These are phyloP conservation scores for Colletotrichum neosansevieriae DNA, from an alignment of 2,329 filamentous ascomycete genomes.

Conservation along the genomic window DNA sequence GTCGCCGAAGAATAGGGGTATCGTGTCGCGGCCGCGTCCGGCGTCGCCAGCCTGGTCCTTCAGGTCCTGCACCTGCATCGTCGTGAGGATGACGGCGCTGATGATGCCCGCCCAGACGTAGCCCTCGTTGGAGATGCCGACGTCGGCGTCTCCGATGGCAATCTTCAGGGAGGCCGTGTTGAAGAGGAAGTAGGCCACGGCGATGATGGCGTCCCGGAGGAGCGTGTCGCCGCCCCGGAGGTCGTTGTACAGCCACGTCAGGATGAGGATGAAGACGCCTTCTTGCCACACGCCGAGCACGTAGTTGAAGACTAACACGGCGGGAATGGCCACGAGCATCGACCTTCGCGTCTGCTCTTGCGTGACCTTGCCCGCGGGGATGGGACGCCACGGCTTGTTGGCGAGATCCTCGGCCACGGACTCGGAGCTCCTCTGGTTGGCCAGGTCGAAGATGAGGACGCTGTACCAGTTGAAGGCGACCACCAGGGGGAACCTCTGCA, in stretches of 20 bases:
- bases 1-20: conserved; percentile 47
- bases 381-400: conserved; percentile 51
- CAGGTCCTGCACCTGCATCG: conserved; percentile 47
- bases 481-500: conserved; percentile 24
- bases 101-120: conserved; percentile 44
- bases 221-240: conserved; percentile 45
- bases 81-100: conserved; percentile 44
- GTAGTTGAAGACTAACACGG: conserved; percentile 41
- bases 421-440: conserved; percentile 45
- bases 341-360: conserved; percentile 44
- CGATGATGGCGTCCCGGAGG: conserved; percentile 46
- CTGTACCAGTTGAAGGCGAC: conserved; percentile 47
- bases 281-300: conserved; percentile 41
- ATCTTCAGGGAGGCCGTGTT: conserved; percentile 46
- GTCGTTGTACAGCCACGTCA: conserved; percentile 50
- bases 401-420: conserved; percentile 45
- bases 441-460: conserved; percentile 46
- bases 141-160: conserved; percentile 23
- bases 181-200: conserved; percentile 45
- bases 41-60: conserved; percentile 46
- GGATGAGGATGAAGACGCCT: conserved; percentile 43
- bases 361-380: conserved; percentile 45
- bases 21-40: conserved; percentile 44
- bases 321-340: conserved; percentile 44
- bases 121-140: conserved; percentile 28